phyloP scores from a whole-genome alignment of 2,329 filamentous ascomycete species.

The Aspergillus alliaceus region DNA sequence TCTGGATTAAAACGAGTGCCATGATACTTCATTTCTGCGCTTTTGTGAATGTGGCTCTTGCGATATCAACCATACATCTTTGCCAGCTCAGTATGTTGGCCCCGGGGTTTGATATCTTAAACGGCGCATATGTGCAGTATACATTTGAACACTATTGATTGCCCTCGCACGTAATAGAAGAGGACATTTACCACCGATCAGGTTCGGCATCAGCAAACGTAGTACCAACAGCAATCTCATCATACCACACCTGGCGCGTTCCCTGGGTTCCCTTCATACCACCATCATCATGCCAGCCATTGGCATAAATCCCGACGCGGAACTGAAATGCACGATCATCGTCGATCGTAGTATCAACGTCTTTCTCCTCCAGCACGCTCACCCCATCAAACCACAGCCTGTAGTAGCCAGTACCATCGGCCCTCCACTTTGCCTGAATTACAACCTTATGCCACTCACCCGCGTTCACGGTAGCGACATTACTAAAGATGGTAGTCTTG shows the following conservation, averaged over 20 bases:
- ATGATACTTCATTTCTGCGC: no score
- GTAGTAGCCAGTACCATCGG: background rate
- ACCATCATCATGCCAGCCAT: slow-evolving; percentile 50
- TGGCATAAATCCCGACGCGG: slow-evolving; percentile 51
- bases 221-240: slow-evolving; percentile 49
- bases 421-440: background rate
- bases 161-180: no score
- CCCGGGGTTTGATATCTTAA: no score
- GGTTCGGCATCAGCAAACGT: slow-evolving; percentile 43
- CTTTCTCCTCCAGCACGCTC: background rate
- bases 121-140: no score
- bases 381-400: background rate
- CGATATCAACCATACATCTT: no score
- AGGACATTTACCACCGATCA: background rate
- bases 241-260: slow-evolving; percentile 52
- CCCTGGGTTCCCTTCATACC: slow-evolving; percentile 42
- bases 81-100: no score
- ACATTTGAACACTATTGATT: no score
- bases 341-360: background rate
- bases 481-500: background rate
- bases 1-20: no score
- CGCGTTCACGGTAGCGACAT: background rate
- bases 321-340: background rate
- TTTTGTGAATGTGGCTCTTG: no score
- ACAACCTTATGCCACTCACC: background rate